phyloP scores from a whole-genome alignment of 1,139 yeast species.

The Petasospora fabianii region DNA sequence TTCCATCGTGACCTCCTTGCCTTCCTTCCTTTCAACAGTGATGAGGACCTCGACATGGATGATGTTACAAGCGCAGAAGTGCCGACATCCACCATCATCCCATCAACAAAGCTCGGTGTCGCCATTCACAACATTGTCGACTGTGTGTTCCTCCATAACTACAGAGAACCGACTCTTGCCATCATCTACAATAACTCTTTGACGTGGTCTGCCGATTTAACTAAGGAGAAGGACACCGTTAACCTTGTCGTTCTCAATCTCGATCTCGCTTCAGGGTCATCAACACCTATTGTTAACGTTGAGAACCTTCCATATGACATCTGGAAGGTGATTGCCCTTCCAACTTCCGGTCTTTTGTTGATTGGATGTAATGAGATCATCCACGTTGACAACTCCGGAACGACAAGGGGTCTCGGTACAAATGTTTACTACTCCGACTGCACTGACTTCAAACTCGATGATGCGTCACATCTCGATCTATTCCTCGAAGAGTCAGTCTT shows the following conservation, averaged over 20 bases:
- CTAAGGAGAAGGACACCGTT: conserved; percentile 59
- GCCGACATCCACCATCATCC: conserved; percentile 40
- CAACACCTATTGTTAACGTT: conserved; percentile 64
- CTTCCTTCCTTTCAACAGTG: conserved; percentile 61
- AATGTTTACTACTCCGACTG: conserved; percentile 51
- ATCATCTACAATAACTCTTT: conserved; percentile 54
- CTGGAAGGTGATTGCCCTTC: conserved; percentile 59
- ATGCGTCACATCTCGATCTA: conserved; percentile 51
- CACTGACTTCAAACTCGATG: conserved; percentile 48
- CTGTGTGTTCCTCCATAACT: conserved; percentile 61
- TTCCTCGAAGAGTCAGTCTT: conserved; percentile 56
- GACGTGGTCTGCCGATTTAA: conserved; percentile 73
- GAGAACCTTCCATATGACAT: conserved; percentile 73
- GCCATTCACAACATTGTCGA: conserved; percentile 59
- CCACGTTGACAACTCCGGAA: conserved; percentile 82
- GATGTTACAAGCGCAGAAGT: conserved; percentile 4
- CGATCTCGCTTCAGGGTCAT: conserved; percentile 57
- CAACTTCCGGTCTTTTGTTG: conserved; percentile 63
- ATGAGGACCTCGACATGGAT: conserved; percentile 24
- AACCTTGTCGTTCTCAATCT: conserved; percentile 61
- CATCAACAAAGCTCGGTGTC: conserved; percentile 54
- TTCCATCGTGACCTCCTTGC: conserved; percentile 71
- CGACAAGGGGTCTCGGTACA: conserved; percentile 61
- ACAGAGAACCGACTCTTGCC: conserved; percentile 77
- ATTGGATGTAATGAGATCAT: conserved; percentile 76